Conservation (phyloP, 441 rosid species). For the Cnidoscolus chayamansa region DNA sequence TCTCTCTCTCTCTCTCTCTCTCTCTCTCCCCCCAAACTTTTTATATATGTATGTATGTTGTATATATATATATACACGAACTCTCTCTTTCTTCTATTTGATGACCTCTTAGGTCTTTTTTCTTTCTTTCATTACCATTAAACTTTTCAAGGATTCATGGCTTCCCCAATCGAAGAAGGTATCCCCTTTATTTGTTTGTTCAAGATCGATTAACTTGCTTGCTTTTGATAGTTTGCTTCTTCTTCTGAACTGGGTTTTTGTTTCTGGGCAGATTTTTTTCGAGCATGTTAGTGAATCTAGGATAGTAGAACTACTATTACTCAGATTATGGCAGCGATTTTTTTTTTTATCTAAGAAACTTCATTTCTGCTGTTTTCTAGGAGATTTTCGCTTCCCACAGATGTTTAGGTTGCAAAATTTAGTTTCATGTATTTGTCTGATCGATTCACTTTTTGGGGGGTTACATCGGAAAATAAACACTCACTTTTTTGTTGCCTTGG, state of each 20-base stretch:
- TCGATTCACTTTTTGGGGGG: too few relatives aligned
- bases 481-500: too few relatives aligned
- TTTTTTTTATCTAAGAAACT: neutral
- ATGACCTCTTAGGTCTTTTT: conserved; percentile 8
- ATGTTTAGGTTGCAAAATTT: neutral
- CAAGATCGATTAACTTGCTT: neutral
- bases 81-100: neutral
- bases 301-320: neutral
- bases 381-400: conserved; percentile 1
- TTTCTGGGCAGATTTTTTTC: too few relatives aligned
- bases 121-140: neutral
- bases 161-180: conserved; percentile 34
- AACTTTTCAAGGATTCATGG: conserved; percentile 21
- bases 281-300: neutral
- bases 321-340: neutral
- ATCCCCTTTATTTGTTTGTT: neutral
- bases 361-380: neutral
- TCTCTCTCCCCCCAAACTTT: neutral
- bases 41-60: too few relatives aligned
- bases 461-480: too few relatives aligned
- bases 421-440: neutral
- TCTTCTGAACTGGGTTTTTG: neutral
- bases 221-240: neutral
- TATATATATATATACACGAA: too few relatives aligned
- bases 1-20: too few relatives aligned